Base-by-base conservation (phyloP, 176 grass and related monocot species). In the Juncus inflexus region DNA sequence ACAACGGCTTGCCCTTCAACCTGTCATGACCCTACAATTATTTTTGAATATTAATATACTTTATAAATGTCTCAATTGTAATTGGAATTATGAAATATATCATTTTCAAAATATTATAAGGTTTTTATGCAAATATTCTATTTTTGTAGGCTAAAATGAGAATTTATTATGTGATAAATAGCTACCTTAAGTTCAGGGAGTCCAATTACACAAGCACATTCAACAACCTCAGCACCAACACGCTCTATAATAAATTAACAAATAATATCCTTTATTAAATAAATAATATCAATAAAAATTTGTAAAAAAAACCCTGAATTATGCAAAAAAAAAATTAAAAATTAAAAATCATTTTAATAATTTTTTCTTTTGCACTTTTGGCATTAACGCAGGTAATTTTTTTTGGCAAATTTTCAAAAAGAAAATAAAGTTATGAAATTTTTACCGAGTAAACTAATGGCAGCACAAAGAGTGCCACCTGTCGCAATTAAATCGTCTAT, bases 401-500 rank as follows among this genome's bases (percentile, higher is more conserved):
- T 28, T 28, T 28, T 28, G 19, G 10, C 16, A 14, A 67, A 52
- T 52, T 67, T 67, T 12, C 51, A 13, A 55, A 14, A 7, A 55
- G 1, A 13, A 69, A 15, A 40, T 35, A 66, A 37, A 36, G 5
- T 5, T 36, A 54, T 38, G 16, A 10, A 74, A 28, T 36, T 40
- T 37, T 19, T 58, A 87, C 84, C 84, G 1, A 87, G 79, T 75
- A 87, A 76, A 70, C 55, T 76, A 37, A 87, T 87, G 76, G 84
- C 79, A 55, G 84, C 84, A 61, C 84, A 79, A 6, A 87, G 79
- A 4, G 84, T 87, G 54, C 84, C 84, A 4, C 84, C 84, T 1
- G 84, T 87, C 15, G 84, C 84, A 35, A 87, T 71, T 73, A 87
- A 70, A 71, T 87, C 84, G 50, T 87, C 84, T 13, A 87, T 79